Evolutionary conservation across 208 protist species (phyloP).

Genomic region (Blastocrithidia nonstop): DNA sequence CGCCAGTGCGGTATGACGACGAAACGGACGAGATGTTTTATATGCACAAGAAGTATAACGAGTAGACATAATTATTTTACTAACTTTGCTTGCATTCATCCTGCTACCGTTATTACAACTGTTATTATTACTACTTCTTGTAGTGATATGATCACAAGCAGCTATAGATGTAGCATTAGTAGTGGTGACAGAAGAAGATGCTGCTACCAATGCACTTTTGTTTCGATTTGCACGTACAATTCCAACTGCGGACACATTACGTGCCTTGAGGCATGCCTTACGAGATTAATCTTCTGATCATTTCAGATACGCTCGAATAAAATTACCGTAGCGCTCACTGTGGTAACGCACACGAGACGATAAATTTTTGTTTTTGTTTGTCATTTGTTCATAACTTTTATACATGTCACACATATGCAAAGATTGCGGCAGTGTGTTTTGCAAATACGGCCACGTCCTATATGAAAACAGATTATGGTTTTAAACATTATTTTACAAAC

Average conservation of each 20-base stretch:
- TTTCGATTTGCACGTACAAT: too few species aligned
- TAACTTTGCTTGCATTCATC: slow-evolving; percentile 1
- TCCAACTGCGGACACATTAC: too few species aligned
- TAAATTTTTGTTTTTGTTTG: too few species aligned
- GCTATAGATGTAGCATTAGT: slow-evolving; percentile 50
- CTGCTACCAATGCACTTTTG: slow-evolving; percentile 23
- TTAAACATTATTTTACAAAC: too few species aligned
- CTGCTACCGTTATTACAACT: slow-evolving; percentile 3
- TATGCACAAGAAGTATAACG: background rate
- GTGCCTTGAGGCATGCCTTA: too few species aligned
- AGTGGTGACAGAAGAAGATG: slow-evolving; percentile 21
- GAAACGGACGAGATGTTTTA: slow-evolving; percentile 16
- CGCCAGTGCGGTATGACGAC: slow-evolving; percentile 59
- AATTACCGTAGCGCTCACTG: slow-evolving; percentile 39
- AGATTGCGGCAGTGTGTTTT: too few species aligned
- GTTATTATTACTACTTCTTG: background rate
- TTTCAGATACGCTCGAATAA: slow-evolving; percentile 53
- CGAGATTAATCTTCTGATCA: too few species aligned
- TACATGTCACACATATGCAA: too few species aligned
- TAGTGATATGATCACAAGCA: slow-evolving; percentile 5
- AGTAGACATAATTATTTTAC: background rate
- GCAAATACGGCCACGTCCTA: too few species aligned
- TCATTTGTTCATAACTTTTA: too few species aligned
- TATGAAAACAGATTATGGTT: too few species aligned
- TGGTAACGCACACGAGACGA: slow-evolving; percentile 27